Percentiles rank a stretch among this genome's conserved stretches.
These are phyloP conservation scores for Clarireedia monteithiana DNA, from an alignment of 2,329 filamentous ascomycete species.

Conservation along the genomic window DNA sequence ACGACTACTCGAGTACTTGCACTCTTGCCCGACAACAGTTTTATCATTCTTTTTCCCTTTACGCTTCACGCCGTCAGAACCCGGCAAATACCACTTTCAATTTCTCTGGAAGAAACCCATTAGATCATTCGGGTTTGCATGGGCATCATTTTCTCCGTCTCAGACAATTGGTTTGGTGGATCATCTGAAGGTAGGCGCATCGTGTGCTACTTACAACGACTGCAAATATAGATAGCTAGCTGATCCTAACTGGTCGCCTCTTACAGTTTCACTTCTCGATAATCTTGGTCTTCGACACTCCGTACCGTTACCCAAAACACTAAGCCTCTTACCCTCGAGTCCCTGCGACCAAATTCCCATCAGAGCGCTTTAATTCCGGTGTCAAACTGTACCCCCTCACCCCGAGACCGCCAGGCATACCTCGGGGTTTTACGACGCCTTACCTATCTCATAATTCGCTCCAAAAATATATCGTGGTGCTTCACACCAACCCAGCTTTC, in stretches of 20 bases:
- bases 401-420: not conserved
- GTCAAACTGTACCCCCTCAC: constrained; percentile 2
- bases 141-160: not conserved
- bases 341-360: not conserved
- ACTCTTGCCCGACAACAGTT: not conserved
- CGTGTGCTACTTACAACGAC: not conserved
- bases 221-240: constrained; percentile 16
- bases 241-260: constrained; percentile 20
- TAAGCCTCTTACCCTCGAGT: not conserved
- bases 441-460: not conserved
- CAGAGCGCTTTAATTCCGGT: not conserved
- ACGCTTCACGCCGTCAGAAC: not conserved
- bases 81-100: not conserved
- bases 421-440: constrained; percentile 1
- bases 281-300: constrained; percentile 1
- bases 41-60: not conserved
- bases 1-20: not conserved
- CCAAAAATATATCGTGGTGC: not conserved
- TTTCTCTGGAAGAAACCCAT: not conserved
- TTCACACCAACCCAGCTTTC: not conserved
- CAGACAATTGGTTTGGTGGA: not conserved
- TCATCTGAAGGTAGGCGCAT: constrained; percentile 3
- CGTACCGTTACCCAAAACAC: constrained; percentile 1
- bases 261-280: constrained; percentile 16
- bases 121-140: not conserved